phyloP scores from a whole-genome alignment of 2,329 filamentous ascomycete species.

The Ophiostoma perfectum region DNA sequence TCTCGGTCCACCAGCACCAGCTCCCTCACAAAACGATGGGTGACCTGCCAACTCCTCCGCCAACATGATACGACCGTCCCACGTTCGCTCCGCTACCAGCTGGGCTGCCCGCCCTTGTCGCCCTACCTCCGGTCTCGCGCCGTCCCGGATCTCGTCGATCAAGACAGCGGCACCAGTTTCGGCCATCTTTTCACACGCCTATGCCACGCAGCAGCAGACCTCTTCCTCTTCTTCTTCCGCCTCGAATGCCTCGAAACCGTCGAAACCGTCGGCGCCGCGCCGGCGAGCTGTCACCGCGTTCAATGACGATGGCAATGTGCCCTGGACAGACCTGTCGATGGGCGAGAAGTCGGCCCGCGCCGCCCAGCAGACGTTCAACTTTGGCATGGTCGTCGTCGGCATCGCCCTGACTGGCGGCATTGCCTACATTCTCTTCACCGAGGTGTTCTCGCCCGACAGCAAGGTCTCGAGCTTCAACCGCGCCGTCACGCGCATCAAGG shows the following conservation, averaged over 20 bases:
- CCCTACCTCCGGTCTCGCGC: neutral
- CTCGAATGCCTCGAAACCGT: conserved; percentile 21
- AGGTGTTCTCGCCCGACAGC: conserved; percentile 79
- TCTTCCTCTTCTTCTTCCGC: conserved; percentile 26
- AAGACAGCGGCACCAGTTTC: conserved; percentile 38
- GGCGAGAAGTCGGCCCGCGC: conserved; percentile 77
- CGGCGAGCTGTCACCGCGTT: conserved; percentile 72
- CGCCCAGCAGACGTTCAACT: conserved; percentile 87
- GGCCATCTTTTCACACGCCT: neutral
- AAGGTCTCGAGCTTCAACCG: conserved; percentile 85
- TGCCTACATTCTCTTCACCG: conserved; percentile 68
- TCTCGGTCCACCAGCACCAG: neutral
- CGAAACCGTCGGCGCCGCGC: conserved; percentile 39
- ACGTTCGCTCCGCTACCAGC: conserved; percentile 17
- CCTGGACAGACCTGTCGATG: conserved; percentile 70
- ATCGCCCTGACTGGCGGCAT: conserved; percentile 73
- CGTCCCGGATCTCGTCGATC: conserved; percentile 24
- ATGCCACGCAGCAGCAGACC: conserved; percentile 51
- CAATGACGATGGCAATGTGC: conserved; percentile 77
- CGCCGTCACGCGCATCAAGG: conserved; percentile 71
- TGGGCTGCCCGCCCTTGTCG: conserved; percentile 3
- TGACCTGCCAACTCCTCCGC: conserved; percentile 12
- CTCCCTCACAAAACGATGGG: conserved; percentile 9
- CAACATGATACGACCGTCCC: conserved; percentile 20
- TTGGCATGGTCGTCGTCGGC: conserved; percentile 69